Percentiles rank a stretch among this genome's conserved stretches.
Conservation (phyloP, 2,329 filamentous ascomycete genomes). For the Aspergillus ruber region DNA sequence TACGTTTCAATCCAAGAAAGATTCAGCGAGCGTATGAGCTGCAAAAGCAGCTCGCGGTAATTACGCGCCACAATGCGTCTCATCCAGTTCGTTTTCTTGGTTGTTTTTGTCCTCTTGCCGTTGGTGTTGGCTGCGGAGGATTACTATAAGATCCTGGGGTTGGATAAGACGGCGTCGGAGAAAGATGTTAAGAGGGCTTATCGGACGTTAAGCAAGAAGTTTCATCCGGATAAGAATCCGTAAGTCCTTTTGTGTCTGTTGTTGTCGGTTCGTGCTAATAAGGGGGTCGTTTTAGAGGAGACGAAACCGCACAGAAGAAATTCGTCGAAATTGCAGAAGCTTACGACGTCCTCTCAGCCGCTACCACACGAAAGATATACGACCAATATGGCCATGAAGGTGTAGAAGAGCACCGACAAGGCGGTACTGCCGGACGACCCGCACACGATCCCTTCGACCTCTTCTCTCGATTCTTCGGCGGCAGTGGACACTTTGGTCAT, state of each 20-base stretch:
- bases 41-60: constrained; percentile 9
- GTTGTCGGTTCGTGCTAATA: background rate
- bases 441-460: constrained; percentile 89
- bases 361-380: constrained; percentile 79
- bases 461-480: constrained; percentile 95
- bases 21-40: constrained; percentile 5
- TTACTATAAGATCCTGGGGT: constrained; percentile 64
- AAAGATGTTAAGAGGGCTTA: constrained; percentile 92
- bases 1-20: background rate
- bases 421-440: constrained; percentile 51
- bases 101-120: constrained; percentile 31
- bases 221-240: constrained; percentile 97
- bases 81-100: constrained; percentile 23
- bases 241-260: constrained; percentile 42
- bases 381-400: constrained; percentile 92
- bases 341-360: constrained; percentile 81
- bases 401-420: constrained; percentile 72
- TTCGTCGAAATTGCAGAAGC: constrained; percentile 93
- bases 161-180: constrained; percentile 73
- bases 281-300: constrained; percentile 49
- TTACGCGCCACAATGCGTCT: constrained; percentile 26
- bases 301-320: constrained; percentile 74
- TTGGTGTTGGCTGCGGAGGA: constrained; percentile 39
- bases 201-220: constrained; percentile 86
- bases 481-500: constrained; percentile 73